These are phyloP conservation scores for Linum usitatissimum DNA, from an alignment of 345 rosid genomes.

Conservation along the genomic window DNA sequence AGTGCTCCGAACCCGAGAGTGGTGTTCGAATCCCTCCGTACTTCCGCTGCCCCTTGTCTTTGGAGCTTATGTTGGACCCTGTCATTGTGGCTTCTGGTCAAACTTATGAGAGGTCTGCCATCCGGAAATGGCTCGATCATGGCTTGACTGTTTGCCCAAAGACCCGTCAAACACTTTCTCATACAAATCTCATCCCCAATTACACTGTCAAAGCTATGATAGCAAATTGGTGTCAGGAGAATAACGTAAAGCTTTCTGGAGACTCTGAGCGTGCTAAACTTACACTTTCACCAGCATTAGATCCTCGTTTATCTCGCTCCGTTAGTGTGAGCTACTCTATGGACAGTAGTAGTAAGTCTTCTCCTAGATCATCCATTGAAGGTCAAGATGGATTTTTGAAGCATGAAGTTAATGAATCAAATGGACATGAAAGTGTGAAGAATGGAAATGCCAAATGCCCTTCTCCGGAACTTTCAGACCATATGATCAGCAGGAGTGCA, in stretches of 20 bases:
- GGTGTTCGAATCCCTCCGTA: slow-evolving; percentile 61
- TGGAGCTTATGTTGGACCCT: slow-evolving; percentile 87
- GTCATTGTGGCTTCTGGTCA: slow-evolving; percentile 93
- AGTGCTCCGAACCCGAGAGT: slow-evolving; percentile 39
- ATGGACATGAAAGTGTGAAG: slow-evolving; percentile 27
- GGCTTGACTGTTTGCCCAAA: slow-evolving; percentile 80
- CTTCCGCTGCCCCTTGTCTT: slow-evolving; percentile 77
- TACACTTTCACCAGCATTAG: slow-evolving; percentile 27
- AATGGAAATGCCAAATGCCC: slow-evolving; percentile 34
- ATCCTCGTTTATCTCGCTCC: slow-evolving; percentile 35
- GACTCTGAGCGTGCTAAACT: slow-evolving; percentile 22
- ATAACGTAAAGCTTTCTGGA: slow-evolving; percentile 31
- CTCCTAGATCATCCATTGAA: slow-evolving; percentile 49
- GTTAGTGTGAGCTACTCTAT: slow-evolving; percentile 43
- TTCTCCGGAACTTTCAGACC: slow-evolving; percentile 47
- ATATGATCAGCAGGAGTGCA: slow-evolving; percentile 65
- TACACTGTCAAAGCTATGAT: slow-evolving; percentile 90
- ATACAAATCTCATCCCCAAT: slow-evolving; percentile 77
- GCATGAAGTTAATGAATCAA: slow-evolving; percentile 37
- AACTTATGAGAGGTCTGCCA: slow-evolving; percentile 80
- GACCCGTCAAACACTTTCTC: slow-evolving; percentile 54
- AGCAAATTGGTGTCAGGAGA: slow-evolving; percentile 68
- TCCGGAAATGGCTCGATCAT: slow-evolving; percentile 77
- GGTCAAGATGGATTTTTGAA: slow-evolving; percentile 51
- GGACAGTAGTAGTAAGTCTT: slow-evolving; percentile 40